These are phyloP conservation scores for Xylaria sp. DNA, from an alignment of 2,329 filamentous ascomycete species.

Conservation along the genomic window DNA sequence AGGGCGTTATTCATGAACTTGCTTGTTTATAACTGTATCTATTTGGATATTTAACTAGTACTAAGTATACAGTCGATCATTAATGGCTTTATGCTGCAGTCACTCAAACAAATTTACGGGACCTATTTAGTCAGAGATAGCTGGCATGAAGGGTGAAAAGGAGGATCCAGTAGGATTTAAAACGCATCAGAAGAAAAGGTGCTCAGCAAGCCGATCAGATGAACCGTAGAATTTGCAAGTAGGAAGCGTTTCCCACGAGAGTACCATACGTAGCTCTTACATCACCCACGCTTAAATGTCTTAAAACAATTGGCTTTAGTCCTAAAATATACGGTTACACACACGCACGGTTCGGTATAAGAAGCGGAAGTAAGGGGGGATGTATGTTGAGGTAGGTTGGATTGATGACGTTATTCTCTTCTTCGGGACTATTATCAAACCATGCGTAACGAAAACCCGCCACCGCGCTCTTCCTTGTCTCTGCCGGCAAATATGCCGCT, in stretches of 20 bases:
- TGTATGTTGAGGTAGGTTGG: background rate
- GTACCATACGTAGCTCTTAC: slow-evolving; percentile 40
- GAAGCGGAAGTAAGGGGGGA: background rate
- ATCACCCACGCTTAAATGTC: slow-evolving; percentile 20
- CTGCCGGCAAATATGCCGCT: slow-evolving; percentile 76
- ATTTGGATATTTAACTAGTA: slow-evolving; percentile 16
- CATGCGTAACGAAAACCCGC: slow-evolving; percentile 74
- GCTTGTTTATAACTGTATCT: slow-evolving; percentile 28
- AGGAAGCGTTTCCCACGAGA: slow-evolving; percentile 19
- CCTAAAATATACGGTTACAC: background rate
- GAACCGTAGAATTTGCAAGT: slow-evolving; percentile 11
- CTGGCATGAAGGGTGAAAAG: background rate
- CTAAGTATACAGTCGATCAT: slow-evolving; percentile 32
- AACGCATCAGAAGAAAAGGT: background rate
- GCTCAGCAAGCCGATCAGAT: background rate
- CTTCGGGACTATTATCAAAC: slow-evolving; percentile 49
- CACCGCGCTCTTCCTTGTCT: slow-evolving; percentile 71
- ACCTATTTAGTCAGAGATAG: background rate
- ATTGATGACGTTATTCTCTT: background rate
- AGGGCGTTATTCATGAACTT: slow-evolving; percentile 26
- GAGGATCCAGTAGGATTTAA: background rate
- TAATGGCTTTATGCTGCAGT: slow-evolving; percentile 17
- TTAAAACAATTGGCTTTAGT: background rate
- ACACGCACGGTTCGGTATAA: background rate
- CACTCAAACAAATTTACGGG: slow-evolving; percentile 17